Conservation (phyloP, 2,329 filamentous ascomycete species). For the Ophiocordyceps polyrhachis-furcata region DNA sequence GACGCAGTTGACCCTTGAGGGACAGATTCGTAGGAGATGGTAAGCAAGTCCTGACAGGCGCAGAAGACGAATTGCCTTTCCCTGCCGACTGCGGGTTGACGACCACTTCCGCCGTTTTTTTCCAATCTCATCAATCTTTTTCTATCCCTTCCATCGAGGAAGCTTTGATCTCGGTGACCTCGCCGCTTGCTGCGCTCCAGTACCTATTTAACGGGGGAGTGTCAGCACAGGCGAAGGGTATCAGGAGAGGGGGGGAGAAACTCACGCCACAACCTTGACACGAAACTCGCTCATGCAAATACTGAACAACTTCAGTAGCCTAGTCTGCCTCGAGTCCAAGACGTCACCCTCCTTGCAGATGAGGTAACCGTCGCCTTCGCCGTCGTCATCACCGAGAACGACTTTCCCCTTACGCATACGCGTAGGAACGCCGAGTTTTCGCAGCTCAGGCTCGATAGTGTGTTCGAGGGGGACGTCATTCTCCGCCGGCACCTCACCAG, state of each 20-base stretch:
- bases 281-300: constrained; percentile 82
- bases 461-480: constrained; percentile 78
- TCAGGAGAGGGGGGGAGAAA: constrained; percentile 5
- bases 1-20: constrained; percentile 7
- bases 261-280: constrained; percentile 57
- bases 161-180: constrained; percentile 36
- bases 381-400: constrained; percentile 41
- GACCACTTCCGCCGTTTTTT: background rate
- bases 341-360: constrained; percentile 75
- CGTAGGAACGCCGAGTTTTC: constrained; percentile 78
- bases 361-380: constrained; percentile 41
- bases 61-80: too few relatives aligned
- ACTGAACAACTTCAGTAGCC: constrained; percentile 83
- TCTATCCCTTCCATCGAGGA: constrained; percentile 20
- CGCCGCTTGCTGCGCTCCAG: constrained; percentile 39
- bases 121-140: constrained; percentile 5
- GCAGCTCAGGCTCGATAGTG: constrained; percentile 75
- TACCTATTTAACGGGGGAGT: constrained; percentile 20
- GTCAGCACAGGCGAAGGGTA: constrained; percentile 1
- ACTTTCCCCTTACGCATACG: constrained; percentile 78
- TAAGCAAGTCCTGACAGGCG: too few relatives aligned
- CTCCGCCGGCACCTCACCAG: constrained; percentile 59
- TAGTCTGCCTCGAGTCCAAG: constrained; percentile 80
- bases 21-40: background rate
- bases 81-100: background rate